These are phyloP conservation scores for Tubosaeta sp. DNA, from an alignment of 768 basidiomycete genomes.

Conservation along the genomic window DNA sequence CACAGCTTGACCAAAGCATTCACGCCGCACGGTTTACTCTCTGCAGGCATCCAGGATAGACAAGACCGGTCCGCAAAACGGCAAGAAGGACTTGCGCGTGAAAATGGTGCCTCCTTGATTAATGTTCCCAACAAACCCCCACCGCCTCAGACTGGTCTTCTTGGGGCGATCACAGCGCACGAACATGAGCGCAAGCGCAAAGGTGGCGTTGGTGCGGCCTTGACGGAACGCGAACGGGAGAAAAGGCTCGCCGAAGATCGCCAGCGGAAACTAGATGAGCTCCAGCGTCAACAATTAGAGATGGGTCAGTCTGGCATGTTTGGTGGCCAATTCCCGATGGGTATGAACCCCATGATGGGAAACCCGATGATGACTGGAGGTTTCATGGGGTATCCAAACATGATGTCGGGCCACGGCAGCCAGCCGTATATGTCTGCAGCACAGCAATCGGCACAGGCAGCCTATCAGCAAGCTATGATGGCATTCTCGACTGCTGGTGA, in stretches of 20 bases:
- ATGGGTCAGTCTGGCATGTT: conserved; percentile 85
- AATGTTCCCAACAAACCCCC: conserved; percentile 96
- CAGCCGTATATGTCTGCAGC: conserved; percentile 85
- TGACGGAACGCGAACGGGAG: conserved; percentile 95
- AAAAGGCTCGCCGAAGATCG: conserved; percentile 88
- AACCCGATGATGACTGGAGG: conserved; percentile 66
- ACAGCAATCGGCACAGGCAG: conserved; percentile 74
- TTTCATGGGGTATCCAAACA: conserved; percentile 39
- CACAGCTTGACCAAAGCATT: conserved; percentile 90
- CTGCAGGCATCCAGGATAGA: conserved; percentile 92
- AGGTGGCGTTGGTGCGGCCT: conserved; percentile 88
- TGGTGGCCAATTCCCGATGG: conserved; percentile 40
- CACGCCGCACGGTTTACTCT: conserved; percentile 89
- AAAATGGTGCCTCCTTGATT: conserved; percentile 86
- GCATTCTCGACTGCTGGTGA: conserved; percentile 74
- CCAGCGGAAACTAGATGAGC: conserved; percentile 88
- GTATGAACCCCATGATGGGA: conserved; percentile 68
- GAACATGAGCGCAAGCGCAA: conserved; percentile 93
- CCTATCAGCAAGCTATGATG: conserved; percentile 89
- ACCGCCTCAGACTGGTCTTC: conserved; percentile 89
- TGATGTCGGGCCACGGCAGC: conserved; percentile 43
- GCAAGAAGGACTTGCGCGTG: conserved; percentile 90
- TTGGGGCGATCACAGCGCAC: conserved; percentile 94
- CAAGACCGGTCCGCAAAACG: conserved; percentile 93
- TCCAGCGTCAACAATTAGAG: conserved; percentile 85